Conservation (phyloP, 352 stramenopile genomes). For the Globisporangium nagaii region DNA sequence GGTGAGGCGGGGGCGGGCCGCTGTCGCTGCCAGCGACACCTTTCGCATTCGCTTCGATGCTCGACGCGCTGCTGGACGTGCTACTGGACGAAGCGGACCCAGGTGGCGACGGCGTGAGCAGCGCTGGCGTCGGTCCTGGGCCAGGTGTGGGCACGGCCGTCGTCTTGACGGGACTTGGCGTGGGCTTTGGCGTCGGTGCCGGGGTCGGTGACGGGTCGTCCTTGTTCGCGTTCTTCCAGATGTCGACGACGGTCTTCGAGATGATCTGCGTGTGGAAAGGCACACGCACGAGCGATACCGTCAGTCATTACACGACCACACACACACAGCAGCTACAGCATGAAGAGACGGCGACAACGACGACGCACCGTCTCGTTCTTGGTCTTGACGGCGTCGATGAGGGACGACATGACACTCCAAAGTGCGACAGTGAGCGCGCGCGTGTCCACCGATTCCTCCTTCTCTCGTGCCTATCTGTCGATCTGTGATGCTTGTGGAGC, state of each 20-base stretch:
- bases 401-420: background rate
- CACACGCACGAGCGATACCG: background rate
- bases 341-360: background rate
- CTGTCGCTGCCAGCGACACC: background rate
- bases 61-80: background rate
- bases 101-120: background rate
- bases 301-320: background rate
- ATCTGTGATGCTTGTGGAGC: too few relatives aligned
- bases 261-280: background rate
- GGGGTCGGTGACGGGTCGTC: too few relatives aligned
- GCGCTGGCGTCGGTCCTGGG: background rate
- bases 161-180: background rate
- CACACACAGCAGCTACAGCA: background rate
- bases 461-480: too few relatives aligned
- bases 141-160: background rate
- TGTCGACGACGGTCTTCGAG: background rate
- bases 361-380: conserved; percentile 9
- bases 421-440: too few relatives aligned
- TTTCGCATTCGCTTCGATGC: background rate
- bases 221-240: background rate
- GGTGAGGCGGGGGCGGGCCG: background rate
- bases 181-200: background rate
- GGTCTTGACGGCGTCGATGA: background rate
- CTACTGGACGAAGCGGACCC: background rate
- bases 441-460: too few relatives aligned